Base-by-base conservation (phyloP, 495 filamentous ascomycete species). In the Entonaema liquescens region DNA sequence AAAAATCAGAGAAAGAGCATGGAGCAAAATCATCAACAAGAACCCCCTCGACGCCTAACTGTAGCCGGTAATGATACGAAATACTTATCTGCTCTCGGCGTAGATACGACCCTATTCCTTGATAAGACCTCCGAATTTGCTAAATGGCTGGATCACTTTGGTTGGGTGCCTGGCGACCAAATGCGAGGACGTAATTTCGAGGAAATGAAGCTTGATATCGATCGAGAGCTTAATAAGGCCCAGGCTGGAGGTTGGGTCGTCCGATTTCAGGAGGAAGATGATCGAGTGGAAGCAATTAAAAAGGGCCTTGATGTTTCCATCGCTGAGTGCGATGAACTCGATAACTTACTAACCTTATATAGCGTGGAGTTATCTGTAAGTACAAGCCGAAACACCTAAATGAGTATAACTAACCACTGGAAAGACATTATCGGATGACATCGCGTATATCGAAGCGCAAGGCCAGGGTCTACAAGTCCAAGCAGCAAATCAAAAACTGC, bases 381-480 rank as follows among this genome's bases (percentile, higher is more conserved):
- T 87, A 6, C 25, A 6, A 44, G 6, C 42, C 9, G 33, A 21
- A 35, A 59, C 9, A 21, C 29, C 5, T 6, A 38, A 15, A 13
- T 11, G 25, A 26, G 1, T 21, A 25, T 23, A 58, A 64, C 83
- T 89, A 76, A 87, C 70, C 9, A 36, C 38, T 35, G n/a, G 29
- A 17, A 65, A 97, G 92, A 98, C 93, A 50, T 84, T 99, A 2
- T 92, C 94, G 60, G 94, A 98, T 35, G 95, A 99, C 79, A 93
- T 99, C 49, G 89, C 94, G 5, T 98, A 95, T 75, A 98, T 99
- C 57, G 95, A 99, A 82, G 93, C 96, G 8, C 95, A 98, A 77
- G 93, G 92, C 5, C 94, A 98, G 80, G 96, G 95, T 80, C 79
- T 99, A 23, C 96, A 98, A 74, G 94, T 99, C 19, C 95, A 98